These are phyloP conservation scores for Paspalum vaginatum DNA, from an alignment of 176 grass and related monocot genomes.

Conservation along the genomic window DNA sequence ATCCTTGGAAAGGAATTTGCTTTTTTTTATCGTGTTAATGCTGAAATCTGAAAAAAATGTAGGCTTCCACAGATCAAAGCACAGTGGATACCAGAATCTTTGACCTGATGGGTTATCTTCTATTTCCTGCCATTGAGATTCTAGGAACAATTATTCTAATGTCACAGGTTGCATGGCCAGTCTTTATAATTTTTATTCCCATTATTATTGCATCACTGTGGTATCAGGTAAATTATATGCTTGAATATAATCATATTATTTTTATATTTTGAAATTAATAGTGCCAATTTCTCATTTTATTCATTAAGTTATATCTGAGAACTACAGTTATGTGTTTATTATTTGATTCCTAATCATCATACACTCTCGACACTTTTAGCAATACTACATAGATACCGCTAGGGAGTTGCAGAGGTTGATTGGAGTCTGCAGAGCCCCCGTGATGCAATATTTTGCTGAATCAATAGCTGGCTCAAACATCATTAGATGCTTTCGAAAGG, in stretches of 20 bases:
- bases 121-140: constrained; percentile 55
- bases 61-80: constrained; percentile 67
- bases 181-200: constrained; percentile 59
- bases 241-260: neutral
- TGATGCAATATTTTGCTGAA: constrained; percentile 63
- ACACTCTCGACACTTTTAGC: constrained; percentile 24
- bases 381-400: constrained; percentile 50
- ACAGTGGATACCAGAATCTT: constrained; percentile 49
- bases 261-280: neutral
- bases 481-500: constrained; percentile 68
- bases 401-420: constrained; percentile 48
- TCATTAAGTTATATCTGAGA: neutral
- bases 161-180: constrained; percentile 64
- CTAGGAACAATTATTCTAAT: constrained; percentile 57
- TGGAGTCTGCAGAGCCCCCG: constrained; percentile 39
- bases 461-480: constrained; percentile 63
- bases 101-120: constrained; percentile 24
- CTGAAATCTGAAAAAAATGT: neutral
- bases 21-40: neutral
- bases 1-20: neutral
- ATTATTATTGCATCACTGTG: constrained; percentile 46
- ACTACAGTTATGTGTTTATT: neutral
- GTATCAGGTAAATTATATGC: constrained; percentile 53
- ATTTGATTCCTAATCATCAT: neutral
- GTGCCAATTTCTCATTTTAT: neutral